phyloP scores from a whole-genome alignment of 441 rosid species.

The Raphanus hybrid region DNA sequence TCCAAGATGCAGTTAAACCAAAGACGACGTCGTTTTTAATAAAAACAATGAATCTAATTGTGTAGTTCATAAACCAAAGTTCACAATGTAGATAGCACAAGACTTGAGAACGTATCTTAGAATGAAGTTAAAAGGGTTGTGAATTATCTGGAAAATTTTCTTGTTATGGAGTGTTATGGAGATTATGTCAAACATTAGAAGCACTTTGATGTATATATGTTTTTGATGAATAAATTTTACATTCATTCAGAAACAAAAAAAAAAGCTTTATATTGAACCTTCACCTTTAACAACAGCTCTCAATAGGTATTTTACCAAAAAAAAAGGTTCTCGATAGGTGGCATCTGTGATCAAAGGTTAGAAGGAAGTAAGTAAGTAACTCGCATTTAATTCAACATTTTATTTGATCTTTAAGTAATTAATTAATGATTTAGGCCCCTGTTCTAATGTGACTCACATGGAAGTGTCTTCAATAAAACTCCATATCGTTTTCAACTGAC shows the following conservation, averaged over 20 bases:
- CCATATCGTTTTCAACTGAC: neutral
- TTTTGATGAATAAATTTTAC: too few relatives aligned
- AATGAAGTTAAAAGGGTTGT: too few relatives aligned
- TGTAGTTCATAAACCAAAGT: neutral
- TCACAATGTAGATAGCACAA: neutral
- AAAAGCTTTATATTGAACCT: neutral
- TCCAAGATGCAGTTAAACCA: too few relatives aligned
- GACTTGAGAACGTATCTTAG: too few relatives aligned
- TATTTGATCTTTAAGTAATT: neutral
- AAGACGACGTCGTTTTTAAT: too few relatives aligned
- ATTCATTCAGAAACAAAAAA: too few relatives aligned
- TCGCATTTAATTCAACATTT: neutral
- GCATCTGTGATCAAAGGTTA: neutral
- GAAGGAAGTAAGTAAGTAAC: neutral
- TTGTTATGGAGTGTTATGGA: too few relatives aligned
- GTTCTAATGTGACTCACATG: slow-evolving; percentile 12
- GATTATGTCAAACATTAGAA: too few relatives aligned
- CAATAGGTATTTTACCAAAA: neutral
- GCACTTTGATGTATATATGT: too few relatives aligned
- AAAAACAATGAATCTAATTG: too few relatives aligned
- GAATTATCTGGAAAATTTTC: too few relatives aligned
- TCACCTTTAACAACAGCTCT: neutral
- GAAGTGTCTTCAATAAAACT: slow-evolving; percentile 3
- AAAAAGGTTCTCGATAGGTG: neutral
- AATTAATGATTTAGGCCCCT: slow-evolving; percentile 4